Evolutionary conservation across 495 filamentous ascomycete species (phyloP).

Genomic region (Neurospora terricola): DNA sequence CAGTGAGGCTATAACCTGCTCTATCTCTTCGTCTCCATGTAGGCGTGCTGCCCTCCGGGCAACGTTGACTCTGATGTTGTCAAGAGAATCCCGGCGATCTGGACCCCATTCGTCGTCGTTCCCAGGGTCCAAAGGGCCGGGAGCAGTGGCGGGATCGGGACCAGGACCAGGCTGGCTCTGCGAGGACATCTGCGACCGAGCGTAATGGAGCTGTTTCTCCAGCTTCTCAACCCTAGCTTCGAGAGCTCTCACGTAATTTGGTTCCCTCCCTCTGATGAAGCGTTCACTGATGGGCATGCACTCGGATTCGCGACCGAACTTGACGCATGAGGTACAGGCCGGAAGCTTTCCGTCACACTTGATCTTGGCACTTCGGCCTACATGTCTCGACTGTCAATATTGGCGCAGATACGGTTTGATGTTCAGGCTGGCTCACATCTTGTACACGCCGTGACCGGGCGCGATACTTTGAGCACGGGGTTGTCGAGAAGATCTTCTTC

Average conservation of each 20-base stretch:
- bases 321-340: conserved; percentile 86
- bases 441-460: conserved; percentile 86
- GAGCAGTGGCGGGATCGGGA: conserved; percentile 32
- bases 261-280: conserved; percentile 86
- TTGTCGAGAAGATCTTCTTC: conserved; percentile 42
- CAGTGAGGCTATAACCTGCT: background rate
- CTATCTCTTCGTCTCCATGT: background rate
- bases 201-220: conserved; percentile 58
- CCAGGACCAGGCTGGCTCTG: conserved; percentile 18
- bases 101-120: conserved; percentile 1
- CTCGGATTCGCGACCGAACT: conserved; percentile 64
- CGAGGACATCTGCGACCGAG: conserved; percentile 46
- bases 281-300: conserved; percentile 93
- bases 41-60: conserved; percentile 45
- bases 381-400: conserved; percentile 10
- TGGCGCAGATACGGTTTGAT: background rate
- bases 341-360: conserved; percentile 94
- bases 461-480: conserved; percentile 76
- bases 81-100: conserved; percentile 47
- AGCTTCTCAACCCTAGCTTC: conserved; percentile 82
- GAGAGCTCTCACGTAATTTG: conserved; percentile 88
- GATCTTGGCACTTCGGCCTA: conserved; percentile 76
- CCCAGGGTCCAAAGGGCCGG: conserved; percentile 7
- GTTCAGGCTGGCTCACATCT: conserved; percentile 52
- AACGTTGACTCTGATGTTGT: conserved; percentile 47